Evolutionary conservation across 208 protist species (phyloP).

Genomic region (Lotmaria passim): DNA sequence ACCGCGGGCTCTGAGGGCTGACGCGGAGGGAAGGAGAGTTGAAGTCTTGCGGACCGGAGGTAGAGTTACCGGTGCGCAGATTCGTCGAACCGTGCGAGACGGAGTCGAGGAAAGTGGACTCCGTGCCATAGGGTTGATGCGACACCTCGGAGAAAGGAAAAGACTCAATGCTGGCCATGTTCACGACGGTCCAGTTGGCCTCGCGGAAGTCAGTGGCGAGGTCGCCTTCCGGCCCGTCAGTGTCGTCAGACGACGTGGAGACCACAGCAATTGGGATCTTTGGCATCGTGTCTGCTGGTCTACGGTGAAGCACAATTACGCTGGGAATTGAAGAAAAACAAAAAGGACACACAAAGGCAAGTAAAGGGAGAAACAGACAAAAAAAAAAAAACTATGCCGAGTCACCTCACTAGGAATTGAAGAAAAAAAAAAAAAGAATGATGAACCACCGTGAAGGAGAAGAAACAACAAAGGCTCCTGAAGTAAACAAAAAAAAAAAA

Average conservation of each 20-base stretch:
- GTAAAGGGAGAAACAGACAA: too few species aligned
- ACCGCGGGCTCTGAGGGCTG: neutral
- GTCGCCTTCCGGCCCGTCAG: neutral
- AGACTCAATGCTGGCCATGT: constrained; percentile 40
- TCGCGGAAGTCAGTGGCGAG: constrained; percentile 3
- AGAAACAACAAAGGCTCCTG: too few species aligned
- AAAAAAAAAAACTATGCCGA: too few species aligned
- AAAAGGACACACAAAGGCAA: too few species aligned
- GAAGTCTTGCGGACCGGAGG: neutral
- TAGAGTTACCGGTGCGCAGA: neutral
- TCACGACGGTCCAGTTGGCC: constrained; percentile 36
- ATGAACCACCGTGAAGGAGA: too few species aligned
- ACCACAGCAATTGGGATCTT: constrained; percentile 16
- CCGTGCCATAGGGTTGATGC: constrained; percentile 38
- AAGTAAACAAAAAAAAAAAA: too few species aligned
- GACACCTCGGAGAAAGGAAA: constrained; percentile 54
- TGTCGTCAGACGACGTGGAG: constrained; percentile 28
- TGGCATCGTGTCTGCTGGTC: constrained; percentile 16
- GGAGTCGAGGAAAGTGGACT: constrained; percentile 39
- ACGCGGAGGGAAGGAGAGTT: neutral
- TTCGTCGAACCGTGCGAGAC: constrained; percentile 4
- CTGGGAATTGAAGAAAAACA: too few species aligned
- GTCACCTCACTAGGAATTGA: too few species aligned
- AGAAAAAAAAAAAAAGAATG: too few species aligned
- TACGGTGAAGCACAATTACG: neutral